A percentile compares a stretch with the other conserved stretches of the same genome.
Conservation (phyloP, 768 basidiomycete genomes). For the Galerina marginata region DNA sequence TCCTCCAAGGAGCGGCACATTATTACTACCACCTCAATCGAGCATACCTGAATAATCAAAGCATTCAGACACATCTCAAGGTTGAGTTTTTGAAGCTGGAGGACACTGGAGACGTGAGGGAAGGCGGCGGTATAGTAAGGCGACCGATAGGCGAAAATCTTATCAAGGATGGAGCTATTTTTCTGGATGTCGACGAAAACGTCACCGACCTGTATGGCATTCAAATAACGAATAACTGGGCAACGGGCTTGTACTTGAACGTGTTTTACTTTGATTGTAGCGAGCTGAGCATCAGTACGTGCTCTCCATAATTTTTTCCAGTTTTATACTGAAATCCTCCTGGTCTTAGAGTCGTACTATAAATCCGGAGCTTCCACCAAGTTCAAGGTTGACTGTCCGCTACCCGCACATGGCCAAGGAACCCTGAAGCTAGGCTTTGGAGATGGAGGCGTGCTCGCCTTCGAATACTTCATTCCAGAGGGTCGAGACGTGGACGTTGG, state of each 20-base stretch:
- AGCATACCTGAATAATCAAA: conserved; percentile 1
- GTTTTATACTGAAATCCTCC: background rate
- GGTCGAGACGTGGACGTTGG: conserved; percentile 37
- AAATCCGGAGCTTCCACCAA: background rate
- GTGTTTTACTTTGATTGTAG: conserved; percentile 35
- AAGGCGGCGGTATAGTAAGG: background rate
- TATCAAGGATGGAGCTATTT: conserved; percentile 19
- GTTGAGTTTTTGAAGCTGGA: conserved; percentile 20
- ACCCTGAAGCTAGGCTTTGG: conserved; percentile 40
- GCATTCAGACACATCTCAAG: background rate
- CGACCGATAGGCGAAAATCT: conserved; percentile 22
- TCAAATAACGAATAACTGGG: conserved; percentile 30
- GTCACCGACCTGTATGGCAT: conserved; percentile 19
- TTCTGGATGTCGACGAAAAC: conserved; percentile 18
- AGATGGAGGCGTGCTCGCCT: conserved; percentile 26
- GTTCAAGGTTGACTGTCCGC: background rate
- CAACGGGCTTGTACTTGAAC: conserved; percentile 23
- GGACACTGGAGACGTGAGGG: conserved; percentile 3
- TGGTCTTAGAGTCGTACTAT: background rate
- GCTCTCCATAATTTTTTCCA: background rate
- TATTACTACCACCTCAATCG: conserved; percentile 14
- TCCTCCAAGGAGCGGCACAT: conserved; percentile 7
- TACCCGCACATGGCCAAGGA: background rate
- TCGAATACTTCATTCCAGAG: conserved; percentile 19
- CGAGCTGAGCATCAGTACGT: conserved; percentile 33